Base-by-base conservation (phyloP, 2,329 filamentous ascomycete species). In the Basipetospora chlamydospora region DNA sequence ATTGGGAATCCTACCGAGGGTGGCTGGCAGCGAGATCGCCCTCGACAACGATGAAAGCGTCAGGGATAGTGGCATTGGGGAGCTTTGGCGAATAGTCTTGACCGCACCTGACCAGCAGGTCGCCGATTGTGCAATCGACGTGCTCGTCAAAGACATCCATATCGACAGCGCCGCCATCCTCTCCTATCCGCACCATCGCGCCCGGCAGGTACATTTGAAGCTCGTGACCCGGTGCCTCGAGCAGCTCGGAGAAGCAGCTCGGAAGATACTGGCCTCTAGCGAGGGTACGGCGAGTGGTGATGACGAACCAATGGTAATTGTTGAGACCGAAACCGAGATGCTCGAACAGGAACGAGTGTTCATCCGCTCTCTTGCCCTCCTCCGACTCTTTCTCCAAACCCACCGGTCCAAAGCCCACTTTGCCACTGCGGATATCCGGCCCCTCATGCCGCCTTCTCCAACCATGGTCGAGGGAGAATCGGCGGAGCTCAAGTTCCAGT, bases 41-140 rank as follows among this genome's bases (percentile, higher is more conserved):
- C 55, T 74, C 16, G 65, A 71, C 38, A 66, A 71, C 31, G 59
- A 65, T 6, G 58, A 63, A n/a, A 57, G 63, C 9, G 50, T 72
- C 20, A 60, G 67, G 44, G 67, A 62, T 42, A 69, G 55, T 44
- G 71, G 59, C 18, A 63, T 70, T 29, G 80, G 90, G 46, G 70
- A 86, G 39, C 61, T 94, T n/a, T 94, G 87, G 87, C 73, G 75
- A 17, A 73, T 94, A 46, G 74, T 88, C 23, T 60, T 93, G 37
- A 77, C 71, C 12, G 75, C 81, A 2, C 73, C 75, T 5, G 62
- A 70, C 26, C 61, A 68, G 26, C 70, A 66, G 1, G 75, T 92
- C 33, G 82, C 83, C 44, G 66, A 68, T 15, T 59, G 66, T 36
- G 80, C 83, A 1, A 85, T 80, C 21, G 66, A 64, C 35, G 74